Conservation (phyloP, 2,329 filamentous ascomycete species). For the Penicillium janthinellum region DNA sequence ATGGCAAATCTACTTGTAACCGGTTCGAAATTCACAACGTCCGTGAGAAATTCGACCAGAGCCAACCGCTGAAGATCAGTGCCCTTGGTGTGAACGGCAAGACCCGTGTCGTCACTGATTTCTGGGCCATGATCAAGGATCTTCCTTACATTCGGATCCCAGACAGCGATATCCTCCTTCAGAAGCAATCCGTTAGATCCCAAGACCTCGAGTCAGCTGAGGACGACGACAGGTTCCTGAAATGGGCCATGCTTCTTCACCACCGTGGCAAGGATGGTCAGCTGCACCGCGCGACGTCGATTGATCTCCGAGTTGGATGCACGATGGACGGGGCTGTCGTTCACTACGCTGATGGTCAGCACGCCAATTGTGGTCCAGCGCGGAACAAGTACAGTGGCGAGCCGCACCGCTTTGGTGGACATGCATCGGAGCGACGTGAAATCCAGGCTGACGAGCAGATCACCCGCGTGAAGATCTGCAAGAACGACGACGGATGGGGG, state of each 20-base stretch:
- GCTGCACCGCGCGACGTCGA: conserved; percentile 38
- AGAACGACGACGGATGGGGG: conserved; percentile 6
- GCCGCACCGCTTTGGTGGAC: conserved; percentile 34
- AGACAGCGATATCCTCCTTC: conserved; percentile 41
- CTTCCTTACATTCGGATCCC: conserved; percentile 43
- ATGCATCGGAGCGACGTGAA: background rate
- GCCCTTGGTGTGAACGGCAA: conserved; percentile 48
- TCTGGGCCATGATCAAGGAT: conserved; percentile 39
- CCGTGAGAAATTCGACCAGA: conserved; percentile 34
- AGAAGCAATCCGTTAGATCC: conserved; percentile 39
- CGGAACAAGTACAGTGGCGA: conserved; percentile 26
- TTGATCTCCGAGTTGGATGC: conserved; percentile 51
- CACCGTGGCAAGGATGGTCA: conserved; percentile 8
- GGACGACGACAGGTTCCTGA: conserved; percentile 18
- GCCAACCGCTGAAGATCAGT: conserved; percentile 34
- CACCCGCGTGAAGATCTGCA: conserved; percentile 34
- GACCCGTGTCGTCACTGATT: conserved; percentile 31
- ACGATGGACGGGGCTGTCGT: conserved; percentile 51
- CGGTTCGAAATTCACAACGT: conserved; percentile 21
- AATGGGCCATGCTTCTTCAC: conserved; percentile 23
- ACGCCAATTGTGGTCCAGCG: conserved; percentile 46
- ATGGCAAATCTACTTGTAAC: background rate
- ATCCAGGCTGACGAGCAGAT: conserved; percentile 34
- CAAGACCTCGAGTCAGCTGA: background rate
- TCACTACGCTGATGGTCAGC: conserved; percentile 49